Evolutionary conservation across 768 basidiomycete genomes (phyloP), one percentile per base, ranked within the genome.

Genomic region (Lactarius sp.): DNA sequence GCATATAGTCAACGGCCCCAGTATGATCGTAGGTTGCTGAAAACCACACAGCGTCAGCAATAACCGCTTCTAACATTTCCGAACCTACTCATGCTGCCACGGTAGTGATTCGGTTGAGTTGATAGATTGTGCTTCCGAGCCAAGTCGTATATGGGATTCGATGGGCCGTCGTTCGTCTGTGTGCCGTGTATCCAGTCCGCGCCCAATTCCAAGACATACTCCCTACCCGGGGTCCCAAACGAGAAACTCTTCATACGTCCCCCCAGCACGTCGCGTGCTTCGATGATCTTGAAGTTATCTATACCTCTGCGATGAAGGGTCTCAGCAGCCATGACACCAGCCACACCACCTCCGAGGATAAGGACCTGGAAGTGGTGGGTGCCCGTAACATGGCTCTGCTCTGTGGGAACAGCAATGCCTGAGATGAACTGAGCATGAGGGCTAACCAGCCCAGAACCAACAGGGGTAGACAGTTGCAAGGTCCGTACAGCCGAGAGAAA

Each of bases 241-340:
- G 70, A 44, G 47, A 71, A 71, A 61, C 77, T 77, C 65, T 74
- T 78, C 80, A 88, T 78, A 13, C 87, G 79, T 33, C 86, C 87
- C 2, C 87, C 87, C 0, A 88, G 76, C 68, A 81, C 80, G 22
- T 70, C 60, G n/a, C 81, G 77, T 1, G 79, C 87, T 60, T 88
- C 87, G 22, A 88, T 69, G 52, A 89, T 77, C 59, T 85, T 70
- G 69, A 85, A 86, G 69, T 85, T 77, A n/a, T 78, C 65, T 66
- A 86, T 78, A 5, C 83, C 83, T 27, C 78, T 73, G 52, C 79
- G 72, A 52, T 85, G 78, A 8, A 87, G 75, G 0, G 84, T 81
- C 34, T 82, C 80, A 13, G 87, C 87, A 10, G 86, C 85, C 41
- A 84, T 84, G 20, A 87, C 74, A 10, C 87, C 87, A 5, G 87